Evolutionary conservation across 2,329 filamentous ascomycete species (phyloP), one percentile per base, ranked within the genome.

Genomic region (Cercospora sesami): DNA sequence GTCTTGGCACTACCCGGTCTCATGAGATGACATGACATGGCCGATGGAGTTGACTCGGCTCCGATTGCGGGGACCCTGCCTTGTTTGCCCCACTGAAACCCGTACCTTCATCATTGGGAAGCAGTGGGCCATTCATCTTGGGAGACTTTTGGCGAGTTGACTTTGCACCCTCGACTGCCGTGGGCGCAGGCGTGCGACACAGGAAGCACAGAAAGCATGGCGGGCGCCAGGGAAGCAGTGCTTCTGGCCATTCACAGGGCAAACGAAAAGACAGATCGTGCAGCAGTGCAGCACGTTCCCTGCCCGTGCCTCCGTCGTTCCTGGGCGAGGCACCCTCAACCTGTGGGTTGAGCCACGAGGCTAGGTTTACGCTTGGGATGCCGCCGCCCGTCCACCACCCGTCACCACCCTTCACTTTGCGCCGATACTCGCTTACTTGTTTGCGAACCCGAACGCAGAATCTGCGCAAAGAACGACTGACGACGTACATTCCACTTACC

Each of bases 331-430:
- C 59, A 14, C 21, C 36, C 64, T 66, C 64, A 66, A 62, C 64
- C 64, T 62, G 64, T 66, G 58, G 64, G 64, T 61, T 66, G 65
- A 67, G 60, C 45, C 65, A 64, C 65, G 60, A 63, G 60, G 61
- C 53, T 59, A 60, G 60, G 55, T 67, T 63, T 30, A 48, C 59
- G 65, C 62, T 64, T 64, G 62, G 62, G 6, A 58, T 18, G 62
- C 60, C 42, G 60, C 26, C 36, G 60, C 36, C 60, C 60, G 60
- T 51, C 28, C 60, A 62, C 39, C 39, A 30, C 42, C 33, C 42
- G 36, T 30, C 60, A 62, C 60, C 39, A 45, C 39, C 33, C 42
- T 62, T 48, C 36, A 62, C 39, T 45, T 33, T 12, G 21, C 18
- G 26, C 21, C 42, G 21, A 26, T 18, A 31, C 60, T 51, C 60